phyloP scores from a whole-genome alignment of 2,329 filamentous ascomycete genomes.

The Pseudogymnoascus sp. region DNA sequence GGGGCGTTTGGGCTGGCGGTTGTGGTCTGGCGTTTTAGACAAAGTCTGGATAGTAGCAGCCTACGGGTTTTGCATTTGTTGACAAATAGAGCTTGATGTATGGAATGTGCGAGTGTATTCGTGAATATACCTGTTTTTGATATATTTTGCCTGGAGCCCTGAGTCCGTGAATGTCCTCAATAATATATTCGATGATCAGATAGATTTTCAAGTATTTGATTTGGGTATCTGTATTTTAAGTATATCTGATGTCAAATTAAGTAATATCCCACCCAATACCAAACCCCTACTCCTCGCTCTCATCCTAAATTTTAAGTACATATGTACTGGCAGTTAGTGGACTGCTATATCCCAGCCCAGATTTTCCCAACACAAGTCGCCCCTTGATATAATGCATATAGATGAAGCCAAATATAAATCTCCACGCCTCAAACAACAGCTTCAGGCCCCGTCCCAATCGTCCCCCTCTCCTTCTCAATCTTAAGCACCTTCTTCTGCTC shows the following conservation, averaged over 20 bases:
- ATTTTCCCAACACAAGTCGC: not conserved
- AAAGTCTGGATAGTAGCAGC: conserved; percentile 7
- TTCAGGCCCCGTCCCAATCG: not conserved
- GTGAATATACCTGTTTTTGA: not conserved
- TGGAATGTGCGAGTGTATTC: not conserved
- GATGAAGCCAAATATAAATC: not conserved
- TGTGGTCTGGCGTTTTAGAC: conserved; percentile 8
- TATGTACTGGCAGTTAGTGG: not conserved
- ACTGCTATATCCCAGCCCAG: not conserved
- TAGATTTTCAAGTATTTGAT: not conserved
- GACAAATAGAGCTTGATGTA: not conserved
- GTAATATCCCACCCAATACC: not conserved
- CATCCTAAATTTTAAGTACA: not conserved
- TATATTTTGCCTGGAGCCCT: not conserved
- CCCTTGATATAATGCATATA: not conserved
- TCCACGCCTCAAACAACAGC: not conserved
- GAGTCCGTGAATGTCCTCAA: not conserved
- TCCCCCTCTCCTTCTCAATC: conserved; percentile 1
- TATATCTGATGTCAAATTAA: not conserved
- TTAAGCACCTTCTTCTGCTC: not conserved
- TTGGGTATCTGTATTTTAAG: not conserved
- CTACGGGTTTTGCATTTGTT: conserved; percentile 8
- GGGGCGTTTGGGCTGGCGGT: conserved; percentile 6
- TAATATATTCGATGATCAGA: not conserved
- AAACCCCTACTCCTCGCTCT: not conserved